phyloP scores from a whole-genome alignment of 2,329 filamentous ascomycete genomes.

The Penicillium sp. region DNA sequence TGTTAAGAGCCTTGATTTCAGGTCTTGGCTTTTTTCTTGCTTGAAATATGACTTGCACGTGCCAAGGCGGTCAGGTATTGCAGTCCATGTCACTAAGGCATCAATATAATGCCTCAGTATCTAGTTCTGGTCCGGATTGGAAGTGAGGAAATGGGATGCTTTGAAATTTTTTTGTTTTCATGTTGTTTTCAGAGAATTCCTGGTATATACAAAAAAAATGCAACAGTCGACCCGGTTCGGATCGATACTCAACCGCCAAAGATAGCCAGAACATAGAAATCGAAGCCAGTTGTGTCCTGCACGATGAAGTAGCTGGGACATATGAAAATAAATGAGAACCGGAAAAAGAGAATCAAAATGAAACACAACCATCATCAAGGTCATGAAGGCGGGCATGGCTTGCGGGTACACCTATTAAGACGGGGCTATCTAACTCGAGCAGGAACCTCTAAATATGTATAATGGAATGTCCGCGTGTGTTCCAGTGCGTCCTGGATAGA shows the following conservation, averaged over 20 bases:
- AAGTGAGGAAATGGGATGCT: neutral
- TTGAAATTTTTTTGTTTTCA: conserved; percentile 14
- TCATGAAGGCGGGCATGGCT: conserved; percentile 18
- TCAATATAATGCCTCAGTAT: neutral
- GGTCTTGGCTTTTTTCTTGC: neutral
- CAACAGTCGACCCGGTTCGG: neutral
- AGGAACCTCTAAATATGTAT: conserved; percentile 24
- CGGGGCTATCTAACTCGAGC: conserved; percentile 15
- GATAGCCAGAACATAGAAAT: conserved; percentile 1
- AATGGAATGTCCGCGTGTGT: conserved; percentile 15
- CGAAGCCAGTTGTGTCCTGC: neutral
- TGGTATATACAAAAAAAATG: conserved; percentile 20
- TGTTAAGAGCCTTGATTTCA: neutral
- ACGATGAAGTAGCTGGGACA: neutral
- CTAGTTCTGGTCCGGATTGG: neutral
- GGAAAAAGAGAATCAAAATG: conserved; percentile 3
- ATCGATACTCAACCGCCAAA: conserved; percentile 9
- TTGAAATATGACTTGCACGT: neutral
- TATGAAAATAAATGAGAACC: conserved; percentile 1
- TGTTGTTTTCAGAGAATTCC: conserved; percentile 5
- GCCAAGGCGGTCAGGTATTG: too few species aligned
- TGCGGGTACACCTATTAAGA: conserved; percentile 19
- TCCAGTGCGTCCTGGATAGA: conserved; percentile 6
- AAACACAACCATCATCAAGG: conserved; percentile 25
- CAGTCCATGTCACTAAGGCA: neutral